Conservation (phyloP, 441 rosid species). For the Gossypium trilobum region DNA sequence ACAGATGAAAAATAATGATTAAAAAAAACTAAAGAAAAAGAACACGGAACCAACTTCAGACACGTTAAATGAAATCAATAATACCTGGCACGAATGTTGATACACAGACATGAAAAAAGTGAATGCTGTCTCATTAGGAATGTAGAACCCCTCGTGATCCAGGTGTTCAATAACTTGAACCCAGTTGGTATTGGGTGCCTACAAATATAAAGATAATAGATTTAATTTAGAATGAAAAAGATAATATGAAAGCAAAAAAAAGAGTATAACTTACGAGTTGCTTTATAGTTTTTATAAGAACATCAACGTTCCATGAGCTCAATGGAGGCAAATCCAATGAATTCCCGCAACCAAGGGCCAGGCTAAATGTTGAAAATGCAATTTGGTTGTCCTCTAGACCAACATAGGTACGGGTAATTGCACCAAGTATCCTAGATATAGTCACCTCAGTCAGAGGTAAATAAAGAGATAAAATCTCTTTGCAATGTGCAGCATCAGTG, state of each 20-base stretch:
- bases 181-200: constrained; percentile 91
- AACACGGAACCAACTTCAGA: background rate
- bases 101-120: constrained; percentile 70
- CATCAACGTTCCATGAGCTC: constrained; percentile 69
- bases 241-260: constrained; percentile 1
- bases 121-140: constrained; percentile 80
- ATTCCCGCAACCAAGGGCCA: constrained; percentile 63
- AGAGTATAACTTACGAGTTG: constrained; percentile 55
- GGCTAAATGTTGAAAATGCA: constrained; percentile 55
- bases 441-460: constrained; percentile 63
- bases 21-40: constrained; percentile 1
- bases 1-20: constrained; percentile 11
- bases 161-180: constrained; percentile 60
- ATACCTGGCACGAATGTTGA: constrained; percentile 74
- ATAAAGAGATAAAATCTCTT: constrained; percentile 65
- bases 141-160: constrained; percentile 80
- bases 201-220: background rate
- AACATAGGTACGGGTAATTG: constrained; percentile 41
- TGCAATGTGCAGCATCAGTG: constrained; percentile 58
- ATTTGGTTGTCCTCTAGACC: constrained; percentile 61
- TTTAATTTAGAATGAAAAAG: constrained; percentile 1
- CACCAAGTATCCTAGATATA: constrained; percentile 64
- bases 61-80: background rate
- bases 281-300: constrained; percentile 66
- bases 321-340: constrained; percentile 46